Conservation (phyloP, 2,329 filamentous ascomycete genomes). For the Sclerotinia glacialis region DNA sequence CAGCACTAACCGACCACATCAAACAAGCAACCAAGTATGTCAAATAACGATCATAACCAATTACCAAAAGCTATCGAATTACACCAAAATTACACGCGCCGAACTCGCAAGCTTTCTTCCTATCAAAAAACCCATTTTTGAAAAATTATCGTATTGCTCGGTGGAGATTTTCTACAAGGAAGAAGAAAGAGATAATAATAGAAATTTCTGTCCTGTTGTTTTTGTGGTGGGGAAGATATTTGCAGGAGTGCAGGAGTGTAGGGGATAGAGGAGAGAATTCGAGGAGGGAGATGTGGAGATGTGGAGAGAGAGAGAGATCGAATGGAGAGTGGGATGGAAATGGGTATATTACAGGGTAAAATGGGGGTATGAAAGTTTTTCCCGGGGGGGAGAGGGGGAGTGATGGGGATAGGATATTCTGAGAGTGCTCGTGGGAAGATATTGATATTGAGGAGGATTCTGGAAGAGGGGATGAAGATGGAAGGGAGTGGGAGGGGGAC, state of each 20-base stretch:
- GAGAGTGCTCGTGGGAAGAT: conserved; percentile 51
- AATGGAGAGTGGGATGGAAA: conserved; percentile 43
- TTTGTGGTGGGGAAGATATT: conserved; percentile 52
- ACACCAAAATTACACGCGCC: conserved; percentile 64
- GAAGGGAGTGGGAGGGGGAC: conserved; percentile 45
- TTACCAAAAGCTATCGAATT: too few relatives aligned
- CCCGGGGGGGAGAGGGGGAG: conserved; percentile 48
- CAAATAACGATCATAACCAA: too few relatives aligned
- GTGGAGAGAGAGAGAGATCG: background rate
- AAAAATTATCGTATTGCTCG: conserved; percentile 60
- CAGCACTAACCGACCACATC: conserved; percentile 67
- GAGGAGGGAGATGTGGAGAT: conserved; percentile 32
- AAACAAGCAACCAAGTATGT: conserved; percentile 53
- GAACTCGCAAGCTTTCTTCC: conserved; percentile 56
- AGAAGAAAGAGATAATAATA: too few relatives aligned
- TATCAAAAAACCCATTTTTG: conserved; percentile 46
- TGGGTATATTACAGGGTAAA: conserved; percentile 36
- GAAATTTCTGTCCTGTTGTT: conserved; percentile 60
- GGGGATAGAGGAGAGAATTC: background rate
- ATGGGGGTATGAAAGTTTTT: conserved; percentile 49
- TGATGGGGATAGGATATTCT: conserved; percentile 51
- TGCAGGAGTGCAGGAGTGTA: conserved; percentile 24
- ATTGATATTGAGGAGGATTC: conserved; percentile 35
- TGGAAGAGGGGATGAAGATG: conserved; percentile 42
- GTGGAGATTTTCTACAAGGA: conserved; percentile 52